These are phyloP conservation scores for Lolium perenne DNA, from an alignment of 176 grass and related monocot species.

Conservation along the genomic window DNA sequence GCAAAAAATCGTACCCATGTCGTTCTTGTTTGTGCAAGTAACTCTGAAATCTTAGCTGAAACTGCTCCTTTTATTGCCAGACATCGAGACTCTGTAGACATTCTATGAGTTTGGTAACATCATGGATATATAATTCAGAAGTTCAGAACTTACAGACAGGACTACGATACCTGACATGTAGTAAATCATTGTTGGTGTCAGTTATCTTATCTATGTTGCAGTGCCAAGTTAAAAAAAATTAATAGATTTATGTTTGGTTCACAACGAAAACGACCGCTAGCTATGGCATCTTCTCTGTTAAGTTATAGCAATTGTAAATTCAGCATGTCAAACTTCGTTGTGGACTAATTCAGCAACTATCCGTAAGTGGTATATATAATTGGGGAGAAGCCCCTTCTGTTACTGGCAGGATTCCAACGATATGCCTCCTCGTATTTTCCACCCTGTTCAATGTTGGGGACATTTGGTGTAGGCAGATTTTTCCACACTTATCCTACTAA, in stretches of 20 bases:
- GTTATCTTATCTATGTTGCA: background rate
- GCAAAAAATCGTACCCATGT: background rate
- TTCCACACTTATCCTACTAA: background rate
- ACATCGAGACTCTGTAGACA: background rate
- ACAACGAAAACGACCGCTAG: background rate
- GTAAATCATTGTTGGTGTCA: background rate
- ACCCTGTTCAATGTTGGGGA: background rate
- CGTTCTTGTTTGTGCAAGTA: background rate
- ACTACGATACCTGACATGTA: background rate
- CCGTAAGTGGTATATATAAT: background rate
- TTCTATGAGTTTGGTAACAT: background rate
- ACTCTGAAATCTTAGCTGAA: background rate
- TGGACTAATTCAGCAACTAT: background rate
- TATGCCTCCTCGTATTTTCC: background rate
- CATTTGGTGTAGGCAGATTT: background rate
- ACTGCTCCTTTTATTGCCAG: background rate
- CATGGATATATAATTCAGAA: background rate
- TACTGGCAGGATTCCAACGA: background rate
- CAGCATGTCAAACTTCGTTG: background rate
- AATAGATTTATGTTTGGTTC: conserved; percentile 2
- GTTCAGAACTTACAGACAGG: background rate
- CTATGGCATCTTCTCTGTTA: background rate
- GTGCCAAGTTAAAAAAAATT: background rate
- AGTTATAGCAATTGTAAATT: background rate
- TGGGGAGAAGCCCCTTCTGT: background rate